Evolutionary conservation across 169 alveolate genomes (phyloP).

Genomic region (Plasmodium gonderi): DNA sequence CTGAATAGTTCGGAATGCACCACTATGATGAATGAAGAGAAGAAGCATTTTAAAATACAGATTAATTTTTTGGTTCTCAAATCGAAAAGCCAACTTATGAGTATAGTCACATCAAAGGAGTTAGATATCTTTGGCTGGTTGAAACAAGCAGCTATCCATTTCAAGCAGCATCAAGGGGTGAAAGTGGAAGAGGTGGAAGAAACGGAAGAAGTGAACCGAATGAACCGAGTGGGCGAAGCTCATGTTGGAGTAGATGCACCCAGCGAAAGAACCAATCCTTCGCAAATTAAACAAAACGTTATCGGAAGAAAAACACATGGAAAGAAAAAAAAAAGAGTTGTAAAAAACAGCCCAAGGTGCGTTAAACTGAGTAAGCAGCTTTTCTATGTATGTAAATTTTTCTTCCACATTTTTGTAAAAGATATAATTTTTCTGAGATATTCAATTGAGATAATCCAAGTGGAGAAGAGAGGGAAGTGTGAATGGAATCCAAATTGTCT

Average conservation of each 20-base stretch:
- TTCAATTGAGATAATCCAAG: neutral
- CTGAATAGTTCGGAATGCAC: neutral
- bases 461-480: neutral
- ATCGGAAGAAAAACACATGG: neutral
- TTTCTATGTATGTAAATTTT: neutral
- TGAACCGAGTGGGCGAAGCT: neutral
- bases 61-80: neutral
- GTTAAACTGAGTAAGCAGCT: neutral
- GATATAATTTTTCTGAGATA: neutral
- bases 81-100: neutral
- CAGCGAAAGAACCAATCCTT: neutral
- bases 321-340: neutral
- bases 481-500: neutral
- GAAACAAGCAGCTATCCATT: no score
- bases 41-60: neutral
- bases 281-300: neutral
- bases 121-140: neutral
- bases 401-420: neutral
- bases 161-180: no score
- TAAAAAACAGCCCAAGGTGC: neutral
- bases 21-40: neutral
- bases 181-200: neutral
- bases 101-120: neutral
- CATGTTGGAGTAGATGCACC: neutral
- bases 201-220: neutral